Conservation (phyloP, 1,139 yeast species). For the Nakaseomyces kungkrabaensis region DNA sequence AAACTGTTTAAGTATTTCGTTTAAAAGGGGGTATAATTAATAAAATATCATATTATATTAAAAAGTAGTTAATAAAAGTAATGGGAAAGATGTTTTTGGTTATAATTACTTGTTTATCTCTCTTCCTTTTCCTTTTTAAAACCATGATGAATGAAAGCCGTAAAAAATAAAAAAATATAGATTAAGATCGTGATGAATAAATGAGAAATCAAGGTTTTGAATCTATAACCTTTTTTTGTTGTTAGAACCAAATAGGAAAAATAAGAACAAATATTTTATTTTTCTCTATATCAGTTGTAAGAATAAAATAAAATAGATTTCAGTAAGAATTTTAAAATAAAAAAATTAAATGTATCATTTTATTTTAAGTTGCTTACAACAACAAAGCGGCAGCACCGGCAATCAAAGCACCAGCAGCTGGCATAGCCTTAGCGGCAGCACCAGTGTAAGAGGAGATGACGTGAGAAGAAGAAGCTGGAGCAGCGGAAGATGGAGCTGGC, state of each 20-base stretch:
- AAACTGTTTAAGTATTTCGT: neutral
- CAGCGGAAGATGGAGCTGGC: constrained; percentile 7
- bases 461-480: constrained; percentile 11
- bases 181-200: constrained; percentile 4
- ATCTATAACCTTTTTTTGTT: neutral
- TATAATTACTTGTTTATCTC: neutral
- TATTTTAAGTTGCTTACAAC: constrained; percentile 21
- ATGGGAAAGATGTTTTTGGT: neutral
- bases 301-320: neutral
- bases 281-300: neutral
- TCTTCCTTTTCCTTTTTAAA: neutral
- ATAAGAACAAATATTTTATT: too few relatives aligned
- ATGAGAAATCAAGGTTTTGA: neutral
- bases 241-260: neutral
- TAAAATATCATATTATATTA: constrained; percentile 1
- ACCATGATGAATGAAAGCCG: constrained; percentile 3
- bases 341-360: neutral
- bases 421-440: constrained; percentile 30
- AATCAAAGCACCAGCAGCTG: constrained; percentile 32
- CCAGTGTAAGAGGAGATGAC: constrained; percentile 22
- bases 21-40: neutral
- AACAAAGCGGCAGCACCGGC: constrained; percentile 34
- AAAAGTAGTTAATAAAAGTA: neutral
- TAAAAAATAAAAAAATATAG: neutral
- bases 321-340: neutral